Base-by-base conservation (phyloP, 2,329 filamentous ascomycete species). In the Chlorencoelia australis region DNA sequence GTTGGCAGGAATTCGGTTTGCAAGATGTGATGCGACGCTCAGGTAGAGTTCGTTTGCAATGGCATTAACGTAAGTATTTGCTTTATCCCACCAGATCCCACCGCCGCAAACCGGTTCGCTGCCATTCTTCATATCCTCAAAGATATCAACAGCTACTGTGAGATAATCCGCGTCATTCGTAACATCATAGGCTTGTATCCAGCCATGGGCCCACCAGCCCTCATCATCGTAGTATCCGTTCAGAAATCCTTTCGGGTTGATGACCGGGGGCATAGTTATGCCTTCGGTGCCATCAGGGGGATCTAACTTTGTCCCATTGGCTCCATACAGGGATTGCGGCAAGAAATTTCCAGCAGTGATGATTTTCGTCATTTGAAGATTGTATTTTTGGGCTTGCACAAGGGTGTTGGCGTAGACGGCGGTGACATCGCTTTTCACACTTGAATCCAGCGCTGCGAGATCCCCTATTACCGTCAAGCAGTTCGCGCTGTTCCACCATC, bases 401-500 rank as follows among this genome's bases (percentile, higher is more conserved):
- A 66, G 55, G 0, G 66, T 67, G 33, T 63, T 68, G 11, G 57
- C 54, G 38, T 70, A 67, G 4, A 69, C 54, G 9, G 53, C 46
- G 8, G 42, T 50, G 2, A 59, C 63, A 0, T 57, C 50, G 1
- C 49, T 42, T n/a, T 48, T 48, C 36, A 57, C 57, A 13, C 45
- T 56, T 29, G 47, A 49, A 37, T 62, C 59, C 18, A 59, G 31
- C 2, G 55, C 54, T 6, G 50, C 52, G 2, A 54, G 38, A 38
- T 83, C 73, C 34, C 67, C 70, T 13, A 84, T 57, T 3, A 67
- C 68, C 0, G 76, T 81, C 41, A 85, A 60, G 39, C 68, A 67
- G 51, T 83, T 85, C 29, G 72, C 81, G 35, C 70, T 69, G 51
- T 84, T 82, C 81, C 81, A 86, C 81, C 81, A 86, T n/a, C 69